Base-by-base conservation (phyloP, 202 grass and related monocot genomes). In the Musa balbisiana region DNA sequence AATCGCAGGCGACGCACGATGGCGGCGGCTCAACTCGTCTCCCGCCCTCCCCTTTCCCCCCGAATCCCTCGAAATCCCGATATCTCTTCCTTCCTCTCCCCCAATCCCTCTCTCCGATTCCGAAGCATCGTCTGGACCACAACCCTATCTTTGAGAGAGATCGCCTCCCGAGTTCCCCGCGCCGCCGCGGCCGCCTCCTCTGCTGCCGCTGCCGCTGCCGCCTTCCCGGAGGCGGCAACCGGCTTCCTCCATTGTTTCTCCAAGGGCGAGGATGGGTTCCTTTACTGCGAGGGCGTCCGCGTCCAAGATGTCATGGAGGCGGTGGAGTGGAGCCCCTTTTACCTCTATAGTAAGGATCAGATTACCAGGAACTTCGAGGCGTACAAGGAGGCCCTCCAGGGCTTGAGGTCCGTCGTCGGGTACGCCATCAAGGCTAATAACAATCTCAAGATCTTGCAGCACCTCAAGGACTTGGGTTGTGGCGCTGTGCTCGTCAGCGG, bases 401-500 rank as follows among this genome's bases (percentile, higher is more conserved):
- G 86, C 20, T 78, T 93, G 76, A 84, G 84, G 52, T 89, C 94
- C 11, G 71, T 98, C 67, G 79, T 93, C 0, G 94, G 90, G 2
- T 98, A 93, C 76, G 94, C 94, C 51, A 86, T 98, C 33, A 98
- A 93, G 83, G 90, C 94, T 23, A 98, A 98, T 74, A 98, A 93
- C 72, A 98, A 93, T 84, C 83, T 86, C 15, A 87, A 81, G 74
- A 80, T 93, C 62, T 81, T 98, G 59, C 79, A 87, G 79, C 87
- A 93, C 62, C 84, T 93, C 78, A 86, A 59, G 29, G 76, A 51
- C 25, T 85, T 98, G 20, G 94, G 90, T 0, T 93, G 88, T 19
- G 90, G 94, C 52, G 94, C 94, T 2, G 90, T 93, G 26, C 88
- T 98, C 8, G 90, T 98, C 53, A 93, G 90, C 73, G 88, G 88